Conservation (phyloP, 306 rosid genomes). For the Nissolia schottii region DNA sequence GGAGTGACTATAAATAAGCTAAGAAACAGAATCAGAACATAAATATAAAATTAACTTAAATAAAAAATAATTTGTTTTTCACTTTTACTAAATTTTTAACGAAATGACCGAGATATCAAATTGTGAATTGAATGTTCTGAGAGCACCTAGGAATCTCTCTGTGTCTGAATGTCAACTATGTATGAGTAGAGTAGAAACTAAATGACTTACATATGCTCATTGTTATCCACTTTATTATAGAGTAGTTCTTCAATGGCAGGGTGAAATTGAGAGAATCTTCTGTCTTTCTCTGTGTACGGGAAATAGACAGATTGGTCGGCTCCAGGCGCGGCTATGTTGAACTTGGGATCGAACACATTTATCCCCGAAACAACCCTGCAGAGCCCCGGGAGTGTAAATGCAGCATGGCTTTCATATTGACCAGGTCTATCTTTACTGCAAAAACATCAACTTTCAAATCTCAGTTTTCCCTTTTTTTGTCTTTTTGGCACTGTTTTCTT, state of each 20-base stretch:
- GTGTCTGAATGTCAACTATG: too few species aligned
- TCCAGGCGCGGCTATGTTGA: constrained; percentile 94
- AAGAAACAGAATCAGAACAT: too few species aligned
- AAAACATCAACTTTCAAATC: constrained; percentile 9
- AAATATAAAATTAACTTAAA: too few species aligned
- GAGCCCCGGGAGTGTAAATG: constrained; percentile 88
- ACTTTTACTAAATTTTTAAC: too few species aligned
- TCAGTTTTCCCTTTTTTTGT: not conserved
- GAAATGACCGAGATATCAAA: too few species aligned
- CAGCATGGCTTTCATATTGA: constrained; percentile 78
- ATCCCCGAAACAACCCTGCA: constrained; percentile 88
- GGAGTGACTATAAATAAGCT: too few species aligned
- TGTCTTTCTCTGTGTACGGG: constrained; percentile 57
- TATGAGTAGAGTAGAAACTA: not conserved
- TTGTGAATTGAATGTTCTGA: too few species aligned
- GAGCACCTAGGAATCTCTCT: too few species aligned
- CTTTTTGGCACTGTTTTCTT: not conserved
- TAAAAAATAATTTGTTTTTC: too few species aligned
- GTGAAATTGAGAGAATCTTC: constrained; percentile 45
- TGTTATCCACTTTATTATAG: constrained; percentile 55
- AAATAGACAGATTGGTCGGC: constrained; percentile 86
- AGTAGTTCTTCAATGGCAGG: constrained; percentile 71
- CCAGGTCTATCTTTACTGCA: constrained; percentile 87
- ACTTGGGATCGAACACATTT: constrained; percentile 83
- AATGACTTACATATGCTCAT: constrained; percentile 61